These are phyloP conservation scores for Monosporozyma siamensis DNA, from an alignment of 805 yeast species.

Conservation along the genomic window DNA sequence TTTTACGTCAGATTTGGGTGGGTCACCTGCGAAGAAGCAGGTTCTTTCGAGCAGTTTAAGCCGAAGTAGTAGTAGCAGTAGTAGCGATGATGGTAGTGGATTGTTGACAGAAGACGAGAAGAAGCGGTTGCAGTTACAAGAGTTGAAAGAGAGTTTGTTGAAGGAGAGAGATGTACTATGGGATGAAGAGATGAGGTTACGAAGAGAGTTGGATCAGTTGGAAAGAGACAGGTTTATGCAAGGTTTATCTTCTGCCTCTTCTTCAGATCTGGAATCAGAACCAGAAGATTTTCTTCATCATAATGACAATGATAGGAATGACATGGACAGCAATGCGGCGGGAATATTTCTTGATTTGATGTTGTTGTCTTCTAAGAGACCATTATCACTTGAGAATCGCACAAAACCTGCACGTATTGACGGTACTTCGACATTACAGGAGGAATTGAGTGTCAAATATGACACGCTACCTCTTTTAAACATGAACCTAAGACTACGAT, in stretches of 20 bases:
- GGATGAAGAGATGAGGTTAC: not conserved
- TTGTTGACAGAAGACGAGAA: slow-evolving; percentile 13
- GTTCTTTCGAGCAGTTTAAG: slow-evolving; percentile 1
- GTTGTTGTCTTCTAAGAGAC: slow-evolving; percentile 5
- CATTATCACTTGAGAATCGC: not conserved
- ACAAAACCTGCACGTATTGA: slow-evolving; percentile 5
- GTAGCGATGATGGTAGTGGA: not conserved
- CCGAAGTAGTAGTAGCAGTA: slow-evolving; percentile 1
- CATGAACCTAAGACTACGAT: slow-evolving; percentile 15
- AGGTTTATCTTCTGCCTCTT: not conserved
- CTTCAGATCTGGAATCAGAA: not conserved
- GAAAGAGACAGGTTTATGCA: not conserved
- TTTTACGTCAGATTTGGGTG: slow-evolving; percentile 17
- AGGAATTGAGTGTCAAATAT: slow-evolving; percentile 17
- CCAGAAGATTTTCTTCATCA: slow-evolving; percentile 2
- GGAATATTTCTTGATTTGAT: slow-evolving; percentile 9
- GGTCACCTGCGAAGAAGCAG: slow-evolving; percentile 2
- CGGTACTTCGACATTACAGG: slow-evolving; percentile 13
- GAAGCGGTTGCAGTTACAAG: slow-evolving; percentile 12
- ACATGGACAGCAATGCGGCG: slow-evolving; percentile 7
- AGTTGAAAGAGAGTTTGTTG: slow-evolving; percentile 15
- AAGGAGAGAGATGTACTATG: slow-evolving; percentile 12
- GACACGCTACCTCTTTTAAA: slow-evolving; percentile 25
- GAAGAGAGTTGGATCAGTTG: slow-evolving; percentile 11
- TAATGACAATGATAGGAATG: not conserved